Percentiles rank a stretch among this genome's conserved stretches.
Evolutionary conservation across 305 asterid species (phyloP).

Genomic region (Plantago coronopus): DNA sequence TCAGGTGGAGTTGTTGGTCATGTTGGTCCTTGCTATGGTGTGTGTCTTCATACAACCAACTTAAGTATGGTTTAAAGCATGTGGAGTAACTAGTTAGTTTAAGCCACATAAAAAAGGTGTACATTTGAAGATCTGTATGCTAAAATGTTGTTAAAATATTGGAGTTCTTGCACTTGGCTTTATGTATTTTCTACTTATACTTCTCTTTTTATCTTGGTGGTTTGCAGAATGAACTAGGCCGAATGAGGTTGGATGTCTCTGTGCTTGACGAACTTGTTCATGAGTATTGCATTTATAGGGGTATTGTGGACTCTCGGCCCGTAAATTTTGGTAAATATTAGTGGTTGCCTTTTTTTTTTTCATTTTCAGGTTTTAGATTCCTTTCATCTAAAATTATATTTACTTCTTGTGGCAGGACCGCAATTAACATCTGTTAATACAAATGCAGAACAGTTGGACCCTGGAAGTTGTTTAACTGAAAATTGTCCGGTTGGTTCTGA

Average conservation of each 20-base stretch:
- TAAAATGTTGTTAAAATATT: neutral
- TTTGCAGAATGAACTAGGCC: conserved; percentile 87
- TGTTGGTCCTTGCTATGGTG: too few species aligned
- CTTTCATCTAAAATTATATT: conserved; percentile 12
- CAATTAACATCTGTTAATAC: conserved; percentile 30
- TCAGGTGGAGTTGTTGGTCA: too few species aligned
- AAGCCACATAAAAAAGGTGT: too few species aligned
- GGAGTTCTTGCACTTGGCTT: neutral
- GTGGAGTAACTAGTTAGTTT: too few species aligned
- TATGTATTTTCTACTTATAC: conserved; percentile 16
- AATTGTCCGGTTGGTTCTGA: conserved; percentile 47
- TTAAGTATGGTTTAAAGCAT: too few species aligned
- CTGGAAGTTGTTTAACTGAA: conserved; percentile 46
- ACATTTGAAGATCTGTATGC: too few species aligned
- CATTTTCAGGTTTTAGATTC: conserved; percentile 1
- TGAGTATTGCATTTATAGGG: conserved; percentile 91
- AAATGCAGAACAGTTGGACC: conserved; percentile 39
- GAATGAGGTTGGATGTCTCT: conserved; percentile 65
- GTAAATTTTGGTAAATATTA: conserved; percentile 36
- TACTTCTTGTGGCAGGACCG: conserved; percentile 33
- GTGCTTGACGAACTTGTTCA: conserved; percentile 85
- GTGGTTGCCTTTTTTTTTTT: neutral
- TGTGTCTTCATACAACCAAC: too few species aligned
- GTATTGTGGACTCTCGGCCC: conserved; percentile 58
- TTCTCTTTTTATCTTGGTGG: conserved; percentile 21